These are phyloP conservation scores for Crucibulum laeve DNA, from an alignment of 768 basidiomycete genomes.

Conservation along the genomic window DNA sequence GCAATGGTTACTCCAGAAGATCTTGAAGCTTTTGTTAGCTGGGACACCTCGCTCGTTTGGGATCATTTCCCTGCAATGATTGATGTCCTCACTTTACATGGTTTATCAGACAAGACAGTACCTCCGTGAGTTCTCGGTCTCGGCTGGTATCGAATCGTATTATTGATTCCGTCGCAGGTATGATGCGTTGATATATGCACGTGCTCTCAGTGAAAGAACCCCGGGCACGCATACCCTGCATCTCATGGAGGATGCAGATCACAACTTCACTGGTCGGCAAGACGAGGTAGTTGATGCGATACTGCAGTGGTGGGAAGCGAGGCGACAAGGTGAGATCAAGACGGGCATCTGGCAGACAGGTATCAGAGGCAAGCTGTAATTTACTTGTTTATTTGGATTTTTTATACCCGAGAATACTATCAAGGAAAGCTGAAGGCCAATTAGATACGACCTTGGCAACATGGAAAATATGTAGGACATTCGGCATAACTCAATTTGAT, in stretches of 20 bases:
- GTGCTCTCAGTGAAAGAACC: constrained; percentile 47
- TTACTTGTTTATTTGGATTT: not conserved
- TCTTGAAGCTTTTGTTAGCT: constrained; percentile 54
- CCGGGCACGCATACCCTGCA: constrained; percentile 72
- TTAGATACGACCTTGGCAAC: no score
- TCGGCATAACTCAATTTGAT: no score
- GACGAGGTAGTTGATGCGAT: constrained; percentile 67
- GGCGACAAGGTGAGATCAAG: constrained; percentile 39
- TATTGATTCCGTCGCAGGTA: constrained; percentile 36
- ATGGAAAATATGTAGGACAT: no score
- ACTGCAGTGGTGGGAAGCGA: constrained; percentile 60
- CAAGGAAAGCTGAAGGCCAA: no score
- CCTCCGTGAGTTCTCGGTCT: constrained; percentile 52
- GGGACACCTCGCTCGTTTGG: constrained; percentile 69
- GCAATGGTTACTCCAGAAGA: constrained; percentile 55
- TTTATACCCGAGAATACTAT: no score
- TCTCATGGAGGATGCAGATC: constrained; percentile 71
- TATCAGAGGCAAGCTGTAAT: constrained; percentile 31
- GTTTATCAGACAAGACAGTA: constrained; percentile 63
- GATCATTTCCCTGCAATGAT: constrained; percentile 55
- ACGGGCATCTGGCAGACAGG: constrained; percentile 66
- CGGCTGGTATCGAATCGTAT: constrained; percentile 1
- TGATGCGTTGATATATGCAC: constrained; percentile 68
- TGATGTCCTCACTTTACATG: constrained; percentile 77
- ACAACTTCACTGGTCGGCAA: constrained; percentile 69